These are phyloP conservation scores for Annulohypoxylon moriforme DNA, from an alignment of 495 filamentous ascomycete species.

Conservation along the genomic window DNA sequence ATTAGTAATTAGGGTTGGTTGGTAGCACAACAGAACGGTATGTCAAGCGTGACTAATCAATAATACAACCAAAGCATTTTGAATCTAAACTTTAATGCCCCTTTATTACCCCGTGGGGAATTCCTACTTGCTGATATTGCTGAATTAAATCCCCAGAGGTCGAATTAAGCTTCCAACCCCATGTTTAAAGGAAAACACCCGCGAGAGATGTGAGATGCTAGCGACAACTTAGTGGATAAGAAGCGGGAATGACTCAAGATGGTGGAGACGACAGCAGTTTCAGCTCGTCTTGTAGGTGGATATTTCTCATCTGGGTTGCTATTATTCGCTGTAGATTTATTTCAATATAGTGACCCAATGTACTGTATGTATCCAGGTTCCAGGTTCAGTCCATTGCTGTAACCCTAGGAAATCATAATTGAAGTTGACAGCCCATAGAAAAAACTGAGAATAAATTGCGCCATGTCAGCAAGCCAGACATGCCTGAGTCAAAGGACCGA, in stretches of 20 bases:
- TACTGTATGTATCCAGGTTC: too few species aligned
- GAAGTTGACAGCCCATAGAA: too few species aligned
- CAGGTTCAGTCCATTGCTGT: too few species aligned
- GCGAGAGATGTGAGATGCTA: conserved; percentile 2
- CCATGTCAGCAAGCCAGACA: background rate
- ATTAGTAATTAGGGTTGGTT: background rate
- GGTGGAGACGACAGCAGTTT: background rate
- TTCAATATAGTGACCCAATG: too few species aligned
- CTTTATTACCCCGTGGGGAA: background rate
- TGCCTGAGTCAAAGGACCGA: background rate
- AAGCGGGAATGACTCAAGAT: background rate
- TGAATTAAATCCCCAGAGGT: background rate
- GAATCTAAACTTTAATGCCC: background rate
- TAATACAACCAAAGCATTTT: background rate
- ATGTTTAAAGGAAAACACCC: background rate
- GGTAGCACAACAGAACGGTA: background rate
- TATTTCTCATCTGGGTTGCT: background rate
- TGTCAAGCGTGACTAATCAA: background rate
- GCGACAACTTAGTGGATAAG: background rate
- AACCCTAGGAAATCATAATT: too few species aligned
- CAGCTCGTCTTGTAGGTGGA: background rate
- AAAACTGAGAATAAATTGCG: background rate
- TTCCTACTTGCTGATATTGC: too few species aligned
- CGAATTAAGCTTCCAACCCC: conserved; percentile 5
- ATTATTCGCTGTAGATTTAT: too few species aligned